Conservation (phyloP, 1,139 yeast genomes). For the Lipomyces yarrowii region DNA sequence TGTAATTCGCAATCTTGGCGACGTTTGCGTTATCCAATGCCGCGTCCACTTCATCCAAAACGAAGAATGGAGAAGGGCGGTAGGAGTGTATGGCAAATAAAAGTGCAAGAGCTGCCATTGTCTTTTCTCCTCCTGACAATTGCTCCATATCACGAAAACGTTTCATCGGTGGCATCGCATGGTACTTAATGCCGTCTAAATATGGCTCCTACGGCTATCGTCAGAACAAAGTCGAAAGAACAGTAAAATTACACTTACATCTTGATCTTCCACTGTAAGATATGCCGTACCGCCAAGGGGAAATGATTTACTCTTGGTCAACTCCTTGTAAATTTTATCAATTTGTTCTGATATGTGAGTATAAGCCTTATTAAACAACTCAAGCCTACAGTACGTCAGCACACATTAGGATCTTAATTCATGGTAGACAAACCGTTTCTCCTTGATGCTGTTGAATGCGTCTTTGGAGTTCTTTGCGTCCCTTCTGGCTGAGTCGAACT, state of each 20-base stretch:
- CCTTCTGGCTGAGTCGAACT: constrained; percentile 63
- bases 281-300: constrained; percentile 93
- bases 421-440: constrained; percentile 47
- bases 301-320: constrained; percentile 66
- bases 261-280: constrained; percentile 82
- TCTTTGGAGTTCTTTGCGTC: constrained; percentile 59
- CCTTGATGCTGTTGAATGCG: constrained; percentile 62
- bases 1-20: constrained; percentile 79
- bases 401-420: not conserved
- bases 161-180: constrained; percentile 96
- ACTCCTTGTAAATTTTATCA: constrained; percentile 82
- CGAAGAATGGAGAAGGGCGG: constrained; percentile 95
- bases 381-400: constrained; percentile 40
- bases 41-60: constrained; percentile 95
- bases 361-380: constrained; percentile 69
- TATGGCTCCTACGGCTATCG: constrained; percentile 60
- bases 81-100: constrained; percentile 87
- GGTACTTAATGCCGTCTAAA: constrained; percentile 78
- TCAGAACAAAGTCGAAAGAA: not conserved
- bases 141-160: constrained; percentile 91
- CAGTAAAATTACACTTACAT: constrained; percentile 38
- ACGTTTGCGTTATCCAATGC: constrained; percentile 93
- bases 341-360: constrained; percentile 72
- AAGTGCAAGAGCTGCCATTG: constrained; percentile 93
- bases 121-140: constrained; percentile 94